Conservation (phyloP, 306 rosid species). For the Inga leiocalycina region DNA sequence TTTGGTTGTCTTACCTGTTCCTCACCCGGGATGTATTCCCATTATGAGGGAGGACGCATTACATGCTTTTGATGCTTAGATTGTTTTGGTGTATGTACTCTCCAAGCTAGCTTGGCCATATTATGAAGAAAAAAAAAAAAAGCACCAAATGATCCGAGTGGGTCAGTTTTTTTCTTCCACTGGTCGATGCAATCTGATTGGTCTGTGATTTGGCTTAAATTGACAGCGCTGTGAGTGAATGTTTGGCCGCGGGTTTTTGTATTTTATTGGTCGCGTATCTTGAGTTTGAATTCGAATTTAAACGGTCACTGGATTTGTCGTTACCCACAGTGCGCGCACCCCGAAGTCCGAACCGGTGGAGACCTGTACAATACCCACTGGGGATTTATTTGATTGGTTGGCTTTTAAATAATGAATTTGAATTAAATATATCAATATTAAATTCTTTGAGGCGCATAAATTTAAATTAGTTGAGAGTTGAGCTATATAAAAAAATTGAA, state of each 20-base stretch:
- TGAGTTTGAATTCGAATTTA: conserved; percentile 73
- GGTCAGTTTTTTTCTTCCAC: not conserved
- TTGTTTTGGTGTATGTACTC: too few species aligned
- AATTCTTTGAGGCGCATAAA: not conserved
- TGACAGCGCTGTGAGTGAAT: conserved; percentile 23
- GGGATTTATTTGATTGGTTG: not conserved
- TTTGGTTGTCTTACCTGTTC: too few species aligned
- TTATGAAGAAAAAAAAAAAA: too few species aligned
- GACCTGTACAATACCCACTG: not conserved
- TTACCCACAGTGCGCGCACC: not conserved
- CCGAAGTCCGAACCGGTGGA: conserved; percentile 22
- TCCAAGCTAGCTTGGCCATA: too few species aligned
- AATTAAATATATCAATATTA: not conserved
- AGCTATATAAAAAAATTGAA: not conserved
- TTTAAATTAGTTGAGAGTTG: not conserved
- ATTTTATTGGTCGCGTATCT: conserved; percentile 4
- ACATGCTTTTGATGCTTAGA: too few species aligned
- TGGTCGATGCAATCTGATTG: conserved; percentile 24
- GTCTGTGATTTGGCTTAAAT: conserved; percentile 12
- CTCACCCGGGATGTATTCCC: too few species aligned
- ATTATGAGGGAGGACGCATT: too few species aligned
- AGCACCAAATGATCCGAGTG: not conserved
- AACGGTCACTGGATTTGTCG: conserved; percentile 72
- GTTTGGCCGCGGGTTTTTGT: conserved; percentile 43
- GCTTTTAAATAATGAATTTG: not conserved